These are phyloP conservation scores for Tylopilus sp. DNA, from an alignment of 768 basidiomycete genomes.

Conservation along the genomic window DNA sequence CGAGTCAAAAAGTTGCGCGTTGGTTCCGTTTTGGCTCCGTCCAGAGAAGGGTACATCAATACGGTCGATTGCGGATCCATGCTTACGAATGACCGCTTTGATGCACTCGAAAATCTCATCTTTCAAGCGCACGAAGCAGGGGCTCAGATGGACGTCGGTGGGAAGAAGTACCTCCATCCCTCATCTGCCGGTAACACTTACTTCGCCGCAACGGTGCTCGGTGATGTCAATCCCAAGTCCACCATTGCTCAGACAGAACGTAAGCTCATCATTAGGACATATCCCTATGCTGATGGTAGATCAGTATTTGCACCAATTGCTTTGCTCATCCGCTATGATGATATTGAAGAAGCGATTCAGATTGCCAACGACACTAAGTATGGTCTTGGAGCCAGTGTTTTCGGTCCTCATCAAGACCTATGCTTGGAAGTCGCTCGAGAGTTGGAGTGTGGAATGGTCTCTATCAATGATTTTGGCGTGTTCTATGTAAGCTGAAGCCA, in stretches of 20 bases:
- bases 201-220: constrained; percentile 86
- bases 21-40: constrained; percentile 68
- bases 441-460: constrained; percentile 95
- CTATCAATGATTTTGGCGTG: constrained; percentile 91
- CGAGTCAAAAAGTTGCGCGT: constrained; percentile 67
- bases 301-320: constrained; percentile 93
- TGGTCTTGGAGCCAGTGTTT: constrained; percentile 92
- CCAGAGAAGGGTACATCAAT: constrained; percentile 64
- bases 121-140: constrained; percentile 66
- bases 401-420: constrained; percentile 78
- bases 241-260: constrained; percentile 79
- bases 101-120: constrained; percentile 64
- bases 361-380: constrained; percentile 88
- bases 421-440: constrained; percentile 77
- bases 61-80: constrained; percentile 86
- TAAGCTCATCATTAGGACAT: constrained; percentile 28
- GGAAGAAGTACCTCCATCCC: constrained; percentile 59
- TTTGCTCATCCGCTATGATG: constrained; percentile 79
- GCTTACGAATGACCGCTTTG: constrained; percentile 74
- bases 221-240: constrained; percentile 66
- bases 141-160: constrained; percentile 61
- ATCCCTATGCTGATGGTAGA: constrained; percentile 10
- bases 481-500: constrained; percentile 61
- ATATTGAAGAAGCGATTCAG: constrained; percentile 77
- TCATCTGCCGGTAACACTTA: constrained; percentile 73